Base-by-base conservation (phyloP, 139 green algal genomes). In the Picochlorum sp. region DNA sequence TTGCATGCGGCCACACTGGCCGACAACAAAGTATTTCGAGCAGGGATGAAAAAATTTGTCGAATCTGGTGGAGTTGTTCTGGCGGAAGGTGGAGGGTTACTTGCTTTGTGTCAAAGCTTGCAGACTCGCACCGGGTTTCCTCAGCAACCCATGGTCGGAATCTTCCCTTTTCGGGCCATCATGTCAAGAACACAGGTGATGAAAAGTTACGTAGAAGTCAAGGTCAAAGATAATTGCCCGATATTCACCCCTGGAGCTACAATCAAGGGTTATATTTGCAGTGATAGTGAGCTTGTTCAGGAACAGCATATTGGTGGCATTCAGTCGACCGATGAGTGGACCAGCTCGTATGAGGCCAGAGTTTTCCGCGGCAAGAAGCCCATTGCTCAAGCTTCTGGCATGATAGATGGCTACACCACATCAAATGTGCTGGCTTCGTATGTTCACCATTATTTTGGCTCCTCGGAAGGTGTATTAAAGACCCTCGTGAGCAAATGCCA, bases 391-490 rank as follows among this genome's bases (percentile, higher is more conserved):
- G n/a, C 11, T 54, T 44, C 62, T 23, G 15, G 50, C n/a, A 28
- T 54, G 14, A 16, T 34, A 37, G 88, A 95, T 60, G 90, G 90
- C 6, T 96, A 89, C 71, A 77, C 70, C 6, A 55, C 47, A 41
- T 65, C 69, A 6, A 83, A 81, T 50, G 85, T 92, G 23, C 72
- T 97, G 45, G 90, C 73, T n/a, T 87, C 74, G 54, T 88, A 88
- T 51, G 80, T 93, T n/a, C 86, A 95, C 66, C 68, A 96, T 49
- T 85, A 95, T 73, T 95, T 92, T 77, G 81, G 75, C 34, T 82
- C 67, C 34, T 82, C 81, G 37, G 77, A 84, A 6, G 61, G 61
- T 26, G 16, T 13, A 54, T 6, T 54, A 20, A 10, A 45, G 14
- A 60, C 79, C 3, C 66, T 95, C 6, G 80, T 89, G 8, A 65